phyloP scores from a whole-genome alignment of 768 basidiomycete species.

The Podaxis carcinomalis region DNA sequence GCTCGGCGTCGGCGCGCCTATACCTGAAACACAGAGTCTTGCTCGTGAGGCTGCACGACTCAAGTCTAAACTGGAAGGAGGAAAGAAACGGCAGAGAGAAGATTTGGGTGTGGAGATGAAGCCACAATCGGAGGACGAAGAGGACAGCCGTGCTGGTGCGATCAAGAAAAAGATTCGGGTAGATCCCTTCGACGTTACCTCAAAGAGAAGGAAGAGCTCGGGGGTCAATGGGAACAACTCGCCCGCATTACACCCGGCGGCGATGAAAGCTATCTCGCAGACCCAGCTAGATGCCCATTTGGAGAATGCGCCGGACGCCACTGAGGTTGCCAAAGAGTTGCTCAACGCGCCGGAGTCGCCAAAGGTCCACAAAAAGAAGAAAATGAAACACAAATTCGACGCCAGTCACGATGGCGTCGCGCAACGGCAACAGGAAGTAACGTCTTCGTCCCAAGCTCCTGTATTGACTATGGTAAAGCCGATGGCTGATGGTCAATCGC shows the following conservation, averaged over 20 bases:
- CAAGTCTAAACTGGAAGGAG: constrained; percentile 49
- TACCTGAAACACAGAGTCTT: constrained; percentile 42
- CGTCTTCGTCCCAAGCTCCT: background rate
- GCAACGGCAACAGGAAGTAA: background rate
- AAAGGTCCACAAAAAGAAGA: background rate
- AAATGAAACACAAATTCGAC: background rate
- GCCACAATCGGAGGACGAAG: constrained; percentile 36
- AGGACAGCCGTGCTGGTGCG: constrained; percentile 53
- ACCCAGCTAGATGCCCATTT: background rate
- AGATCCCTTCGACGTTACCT: constrained; percentile 54
- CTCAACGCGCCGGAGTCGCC: background rate
- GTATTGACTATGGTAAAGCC: background rate
- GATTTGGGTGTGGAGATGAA: constrained; percentile 27
- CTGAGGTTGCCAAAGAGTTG: background rate
- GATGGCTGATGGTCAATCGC: background rate
- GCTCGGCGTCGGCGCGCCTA: constrained; percentile 69
- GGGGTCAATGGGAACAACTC: background rate
- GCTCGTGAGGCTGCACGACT: constrained; percentile 59
- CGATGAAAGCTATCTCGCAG: background rate
- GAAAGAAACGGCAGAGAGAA: constrained; percentile 44
- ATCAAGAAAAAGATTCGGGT: constrained; percentile 55
- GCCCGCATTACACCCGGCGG: background rate
- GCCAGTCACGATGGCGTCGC: background rate
- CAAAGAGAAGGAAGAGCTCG: constrained; percentile 36
- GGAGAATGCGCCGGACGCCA: background rate